These are phyloP conservation scores for Plasmodium relictum DNA, from an alignment of 169 alveolate species.

Conservation along the genomic window DNA sequence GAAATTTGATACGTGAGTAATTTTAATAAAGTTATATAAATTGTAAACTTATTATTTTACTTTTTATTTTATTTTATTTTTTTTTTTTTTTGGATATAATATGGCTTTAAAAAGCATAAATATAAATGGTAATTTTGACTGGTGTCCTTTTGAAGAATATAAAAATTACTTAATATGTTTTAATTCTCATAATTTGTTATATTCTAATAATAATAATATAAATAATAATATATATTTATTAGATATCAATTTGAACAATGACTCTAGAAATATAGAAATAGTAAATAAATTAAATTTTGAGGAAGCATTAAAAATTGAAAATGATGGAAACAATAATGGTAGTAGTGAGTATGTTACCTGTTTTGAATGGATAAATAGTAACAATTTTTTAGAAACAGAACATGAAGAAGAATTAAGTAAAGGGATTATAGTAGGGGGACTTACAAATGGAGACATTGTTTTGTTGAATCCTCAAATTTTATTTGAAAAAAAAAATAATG, in stretches of 20 bases:
- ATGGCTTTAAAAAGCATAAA: slow-evolving; percentile 77
- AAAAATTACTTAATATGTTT: slow-evolving; percentile 64
- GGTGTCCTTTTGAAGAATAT: slow-evolving; percentile 77
- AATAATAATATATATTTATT: slow-evolving; percentile 63
- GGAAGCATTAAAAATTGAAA: slow-evolving; percentile 44
- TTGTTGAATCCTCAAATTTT: slow-evolving; percentile 47
- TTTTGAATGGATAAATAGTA: slow-evolving; percentile 72
- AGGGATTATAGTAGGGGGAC: slow-evolving; percentile 72
- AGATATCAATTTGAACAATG: slow-evolving; percentile 65
- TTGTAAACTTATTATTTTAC: slow-evolving; percentile 1
- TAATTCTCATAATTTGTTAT: slow-evolving; percentile 57
- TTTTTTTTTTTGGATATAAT: background rate
- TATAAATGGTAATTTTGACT: slow-evolving; percentile 71
- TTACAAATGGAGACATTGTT: slow-evolving; percentile 74
- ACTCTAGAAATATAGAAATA: slow-evolving; percentile 41
- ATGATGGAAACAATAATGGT: slow-evolving; percentile 5
- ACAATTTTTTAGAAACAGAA: slow-evolving; percentile 40
- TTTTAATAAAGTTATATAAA: background rate
- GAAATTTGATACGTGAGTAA: too few species aligned
- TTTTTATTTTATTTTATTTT: slow-evolving; percentile 1
- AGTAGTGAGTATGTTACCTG: slow-evolving; percentile 63
- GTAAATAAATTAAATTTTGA: slow-evolving; percentile 70
- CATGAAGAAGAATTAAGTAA: slow-evolving; percentile 29
- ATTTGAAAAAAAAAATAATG: slow-evolving; percentile 11
- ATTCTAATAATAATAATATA: slow-evolving; percentile 40